phyloP scores from a whole-genome alignment of 257 asterid species.

The Solanum rostratum region DNA sequence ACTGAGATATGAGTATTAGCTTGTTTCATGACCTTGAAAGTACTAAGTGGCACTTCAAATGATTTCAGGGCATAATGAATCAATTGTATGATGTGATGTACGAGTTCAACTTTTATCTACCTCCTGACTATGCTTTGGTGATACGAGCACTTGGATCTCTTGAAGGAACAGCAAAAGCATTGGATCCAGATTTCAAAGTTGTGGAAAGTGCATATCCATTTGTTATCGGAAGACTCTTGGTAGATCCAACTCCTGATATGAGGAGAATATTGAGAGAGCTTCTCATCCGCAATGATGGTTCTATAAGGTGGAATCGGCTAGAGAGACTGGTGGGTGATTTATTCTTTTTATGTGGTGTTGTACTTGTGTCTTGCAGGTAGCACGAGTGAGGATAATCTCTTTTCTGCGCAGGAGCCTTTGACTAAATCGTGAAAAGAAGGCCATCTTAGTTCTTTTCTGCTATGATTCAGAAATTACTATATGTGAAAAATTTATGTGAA shows the following conservation, averaged over 20 bases:
- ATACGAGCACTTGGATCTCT: conserved; percentile 96
- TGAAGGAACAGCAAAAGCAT: conserved; percentile 92
- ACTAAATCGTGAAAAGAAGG: background rate
- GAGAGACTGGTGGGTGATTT: conserved; percentile 64
- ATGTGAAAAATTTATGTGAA: background rate
- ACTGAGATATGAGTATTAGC: background rate
- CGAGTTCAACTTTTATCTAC: conserved; percentile 89
- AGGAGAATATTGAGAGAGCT: conserved; percentile 92
- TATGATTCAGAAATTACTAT: background rate
- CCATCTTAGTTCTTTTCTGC: background rate
- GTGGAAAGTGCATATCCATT: conserved; percentile 98
- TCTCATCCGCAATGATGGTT: conserved; percentile 82
- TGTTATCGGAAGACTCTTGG: conserved; percentile 80
- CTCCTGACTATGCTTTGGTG: conserved; percentile 96
- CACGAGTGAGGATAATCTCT: background rate
- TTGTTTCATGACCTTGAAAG: background rate
- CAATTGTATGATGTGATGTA: conserved; percentile 85
- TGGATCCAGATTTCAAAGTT: conserved; percentile 94
- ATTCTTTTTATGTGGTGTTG: background rate
- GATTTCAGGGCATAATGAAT: conserved; percentile 76
- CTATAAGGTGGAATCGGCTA: conserved; percentile 88
- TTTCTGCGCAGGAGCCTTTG: background rate
- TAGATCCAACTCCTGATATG: conserved; percentile 95
- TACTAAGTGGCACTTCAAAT: background rate
- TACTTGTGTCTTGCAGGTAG: background rate